Percentiles rank a stretch among this genome's conserved stretches.
Evolutionary conservation across 331 rosid genomes (phyloP).

Genomic region (Cydonia oblonga): DNA sequence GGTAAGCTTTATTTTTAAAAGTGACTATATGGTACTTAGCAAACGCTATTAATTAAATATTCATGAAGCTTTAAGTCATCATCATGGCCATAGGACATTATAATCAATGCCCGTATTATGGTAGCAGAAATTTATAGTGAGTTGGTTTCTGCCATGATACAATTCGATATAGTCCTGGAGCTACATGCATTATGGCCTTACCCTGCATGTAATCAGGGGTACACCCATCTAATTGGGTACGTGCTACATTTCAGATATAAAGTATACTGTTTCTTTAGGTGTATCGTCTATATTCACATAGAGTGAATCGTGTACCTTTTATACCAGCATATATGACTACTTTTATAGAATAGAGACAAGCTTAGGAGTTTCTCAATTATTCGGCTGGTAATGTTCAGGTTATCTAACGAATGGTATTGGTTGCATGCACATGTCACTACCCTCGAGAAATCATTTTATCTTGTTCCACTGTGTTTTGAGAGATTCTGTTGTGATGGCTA

Average conservation of each 20-base stretch:
- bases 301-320: neutral
- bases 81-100: no score
- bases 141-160: neutral
- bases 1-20: conserved; percentile 27
- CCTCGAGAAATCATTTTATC: neutral
- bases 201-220: neutral
- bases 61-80: neutral
- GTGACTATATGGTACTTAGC: neutral
- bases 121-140: neutral
- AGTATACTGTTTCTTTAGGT: neutral
- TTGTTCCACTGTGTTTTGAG: neutral
- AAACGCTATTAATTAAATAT: no score
- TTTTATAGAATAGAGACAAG: no score
- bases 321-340: neutral
- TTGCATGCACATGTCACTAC: neutral
- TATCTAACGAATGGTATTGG: neutral
- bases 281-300: neutral
- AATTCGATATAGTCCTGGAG: neutral
- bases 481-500: neutral
- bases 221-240: neutral
- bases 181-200: neutral
- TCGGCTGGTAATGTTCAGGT: neutral
- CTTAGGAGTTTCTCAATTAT: neutral
- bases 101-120: neutral
- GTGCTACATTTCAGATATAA: neutral